phyloP scores from a whole-genome alignment of 2,329 filamentous ascomycete genomes.

The Xylaria sp. region DNA sequence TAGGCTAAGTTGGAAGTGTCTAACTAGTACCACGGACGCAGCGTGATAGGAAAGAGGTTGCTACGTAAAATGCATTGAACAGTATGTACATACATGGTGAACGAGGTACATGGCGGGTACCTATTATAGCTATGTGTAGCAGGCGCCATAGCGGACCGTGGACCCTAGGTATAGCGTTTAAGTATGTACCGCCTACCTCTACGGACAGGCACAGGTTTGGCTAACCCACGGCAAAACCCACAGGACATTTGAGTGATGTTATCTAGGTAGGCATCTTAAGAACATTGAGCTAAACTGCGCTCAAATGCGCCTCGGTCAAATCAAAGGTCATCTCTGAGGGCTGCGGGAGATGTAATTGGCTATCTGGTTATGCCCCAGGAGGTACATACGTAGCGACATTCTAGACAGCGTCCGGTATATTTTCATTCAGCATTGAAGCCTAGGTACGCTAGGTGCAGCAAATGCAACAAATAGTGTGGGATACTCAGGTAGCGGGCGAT shows the following conservation, averaged over 20 bases:
- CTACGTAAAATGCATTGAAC: background rate
- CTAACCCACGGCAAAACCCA: background rate
- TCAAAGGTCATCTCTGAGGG: background rate
- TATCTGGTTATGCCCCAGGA: background rate
- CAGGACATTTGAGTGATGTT: background rate
- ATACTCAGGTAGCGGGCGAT: background rate
- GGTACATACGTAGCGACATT: background rate
- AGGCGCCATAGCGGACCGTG: background rate
- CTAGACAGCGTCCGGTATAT: background rate
- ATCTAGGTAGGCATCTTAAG: background rate
- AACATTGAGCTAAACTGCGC: background rate
- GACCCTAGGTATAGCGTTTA: background rate
- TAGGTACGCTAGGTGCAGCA: background rate
- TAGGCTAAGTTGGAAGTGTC: background rate
- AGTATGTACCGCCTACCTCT: background rate
- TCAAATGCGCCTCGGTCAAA: background rate
- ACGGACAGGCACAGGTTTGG: background rate
- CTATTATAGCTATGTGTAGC: background rate
- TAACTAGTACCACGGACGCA: conserved; percentile 14
- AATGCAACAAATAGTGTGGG: background rate
- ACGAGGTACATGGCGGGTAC: background rate
- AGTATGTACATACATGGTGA: background rate
- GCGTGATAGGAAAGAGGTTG: conserved; percentile 7
- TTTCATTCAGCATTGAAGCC: background rate
- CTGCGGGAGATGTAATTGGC: conserved; percentile 20